Evolutionary conservation across 2,329 filamentous ascomycete genomes (phyloP).

Genomic region (Arachnopeziza araneosa): DNA sequence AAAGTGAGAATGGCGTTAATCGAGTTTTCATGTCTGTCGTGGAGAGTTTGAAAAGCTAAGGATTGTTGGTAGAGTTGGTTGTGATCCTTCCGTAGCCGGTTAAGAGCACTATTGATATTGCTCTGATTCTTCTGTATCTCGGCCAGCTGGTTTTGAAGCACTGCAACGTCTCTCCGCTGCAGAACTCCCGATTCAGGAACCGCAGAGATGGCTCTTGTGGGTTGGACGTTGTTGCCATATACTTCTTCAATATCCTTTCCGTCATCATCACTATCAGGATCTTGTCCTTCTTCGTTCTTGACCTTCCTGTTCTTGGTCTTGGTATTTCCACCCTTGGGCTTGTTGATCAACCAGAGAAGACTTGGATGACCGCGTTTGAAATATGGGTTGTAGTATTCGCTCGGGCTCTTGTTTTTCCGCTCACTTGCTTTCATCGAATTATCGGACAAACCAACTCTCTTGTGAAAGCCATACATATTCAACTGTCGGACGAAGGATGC

Average conservation of each 20-base stretch:
- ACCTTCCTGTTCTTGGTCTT: slow-evolving; percentile 47
- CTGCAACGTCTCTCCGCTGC: slow-evolving; percentile 67
- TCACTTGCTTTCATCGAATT: slow-evolving; percentile 98
- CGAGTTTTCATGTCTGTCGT: slow-evolving; percentile 95
- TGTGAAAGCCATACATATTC: slow-evolving; percentile 88
- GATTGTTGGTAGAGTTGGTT: slow-evolving; percentile 84
- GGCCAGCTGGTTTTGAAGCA: slow-evolving; percentile 73
- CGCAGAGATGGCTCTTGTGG: slow-evolving; percentile 30
- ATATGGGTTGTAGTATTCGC: slow-evolving; percentile 96
- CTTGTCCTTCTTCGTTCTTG: slow-evolving; percentile 58
- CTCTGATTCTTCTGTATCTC: slow-evolving; percentile 82
- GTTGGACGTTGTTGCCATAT: slow-evolving; percentile 40
- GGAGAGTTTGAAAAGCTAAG: slow-evolving; percentile 80
- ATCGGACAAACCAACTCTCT: slow-evolving; percentile 81
- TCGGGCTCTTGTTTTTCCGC: slow-evolving; percentile 94
- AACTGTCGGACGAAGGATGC: slow-evolving; percentile 78
- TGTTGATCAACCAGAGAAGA: slow-evolving; percentile 92
- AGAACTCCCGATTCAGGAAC: slow-evolving; percentile 38
- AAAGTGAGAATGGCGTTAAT: slow-evolving; percentile 99
- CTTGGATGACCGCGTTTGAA: slow-evolving; percentile 92
- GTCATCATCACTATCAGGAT: slow-evolving; percentile 67
- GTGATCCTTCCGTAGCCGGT: slow-evolving; percentile 76
- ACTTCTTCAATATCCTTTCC: slow-evolving; percentile 37
- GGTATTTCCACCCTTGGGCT: slow-evolving; percentile 69
- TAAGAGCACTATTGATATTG: slow-evolving; percentile 78